Conservation (phyloP, 805 yeast species). For the Yarrowia osloensis region DNA sequence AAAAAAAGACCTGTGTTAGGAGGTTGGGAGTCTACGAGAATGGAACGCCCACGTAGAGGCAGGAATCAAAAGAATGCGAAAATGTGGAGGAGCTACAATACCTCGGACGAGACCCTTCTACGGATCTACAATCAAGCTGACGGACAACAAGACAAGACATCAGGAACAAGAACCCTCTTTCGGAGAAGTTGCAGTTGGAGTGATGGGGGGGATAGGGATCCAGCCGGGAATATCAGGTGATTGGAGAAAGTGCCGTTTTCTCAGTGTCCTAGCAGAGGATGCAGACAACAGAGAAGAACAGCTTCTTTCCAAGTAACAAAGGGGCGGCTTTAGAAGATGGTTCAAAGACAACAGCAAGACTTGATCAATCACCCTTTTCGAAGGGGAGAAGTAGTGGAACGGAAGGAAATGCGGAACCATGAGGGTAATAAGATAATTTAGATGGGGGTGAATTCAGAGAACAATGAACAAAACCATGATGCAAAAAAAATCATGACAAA, state of each 20-base stretch:
- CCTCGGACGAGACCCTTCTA: constrained; percentile 19
- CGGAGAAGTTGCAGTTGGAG: not conserved
- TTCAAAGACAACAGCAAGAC: not conserved
- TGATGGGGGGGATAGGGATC: not conserved
- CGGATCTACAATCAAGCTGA: not conserved
- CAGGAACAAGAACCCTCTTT: not conserved
- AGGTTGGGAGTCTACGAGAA: not conserved
- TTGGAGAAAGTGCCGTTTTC: not conserved
- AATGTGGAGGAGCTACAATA: not conserved
- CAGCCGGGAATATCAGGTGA: not conserved
- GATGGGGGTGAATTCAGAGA: constrained; percentile 1
- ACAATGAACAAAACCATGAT: not conserved
- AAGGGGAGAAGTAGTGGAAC: not conserved
- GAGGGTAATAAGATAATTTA: constrained; percentile 10
- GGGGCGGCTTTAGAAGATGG: not conserved
- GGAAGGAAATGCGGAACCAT: not conserved
- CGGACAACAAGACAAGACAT: not conserved
- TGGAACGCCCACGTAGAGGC: too few relatives aligned
- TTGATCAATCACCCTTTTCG: not conserved
- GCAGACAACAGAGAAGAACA: not conserved
- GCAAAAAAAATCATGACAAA: not conserved
- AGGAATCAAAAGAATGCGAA: not conserved
- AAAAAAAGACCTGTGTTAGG: not conserved
- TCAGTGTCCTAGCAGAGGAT: not conserved
- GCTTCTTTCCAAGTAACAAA: not conserved